Conservation (phyloP, 495 filamentous ascomycete species). For the Lepraria neglecta region DNA sequence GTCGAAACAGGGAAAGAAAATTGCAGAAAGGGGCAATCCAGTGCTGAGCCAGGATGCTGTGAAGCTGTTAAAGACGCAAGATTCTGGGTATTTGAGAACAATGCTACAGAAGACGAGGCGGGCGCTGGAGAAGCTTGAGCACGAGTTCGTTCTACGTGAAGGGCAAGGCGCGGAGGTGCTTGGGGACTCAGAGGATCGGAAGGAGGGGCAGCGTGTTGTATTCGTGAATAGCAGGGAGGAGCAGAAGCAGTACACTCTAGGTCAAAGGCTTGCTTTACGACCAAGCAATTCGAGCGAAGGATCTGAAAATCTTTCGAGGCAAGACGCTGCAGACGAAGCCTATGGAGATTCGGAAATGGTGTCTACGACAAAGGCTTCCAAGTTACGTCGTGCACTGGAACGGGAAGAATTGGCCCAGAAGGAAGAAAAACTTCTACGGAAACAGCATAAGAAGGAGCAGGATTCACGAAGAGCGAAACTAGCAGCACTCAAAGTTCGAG, state of each 20-base stretch:
- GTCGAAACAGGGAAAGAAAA: constrained; percentile 55
- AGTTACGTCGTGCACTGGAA: constrained; percentile 14
- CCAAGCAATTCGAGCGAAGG: not conserved
- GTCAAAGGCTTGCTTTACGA: constrained; percentile 19
- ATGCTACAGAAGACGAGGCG: constrained; percentile 53
- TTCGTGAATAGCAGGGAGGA: constrained; percentile 52
- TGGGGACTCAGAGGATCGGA: constrained; percentile 16
- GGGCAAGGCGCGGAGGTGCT: constrained; percentile 33
- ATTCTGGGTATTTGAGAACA: constrained; percentile 78
- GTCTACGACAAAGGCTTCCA: not conserved
- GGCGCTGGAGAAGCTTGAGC: constrained; percentile 54
- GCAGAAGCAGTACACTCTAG: constrained; percentile 39
- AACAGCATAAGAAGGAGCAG: constrained; percentile 44
- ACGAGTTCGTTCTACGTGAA: constrained; percentile 42
- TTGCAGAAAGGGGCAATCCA: constrained; percentile 46
- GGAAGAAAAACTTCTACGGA: constrained; percentile 40
- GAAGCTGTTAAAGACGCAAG: constrained; percentile 91
- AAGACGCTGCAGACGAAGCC: not conserved
- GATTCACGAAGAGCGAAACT: constrained; percentile 51
- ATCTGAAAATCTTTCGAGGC: constrained; percentile 23
- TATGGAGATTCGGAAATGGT: not conserved
- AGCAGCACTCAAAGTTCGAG: constrained; percentile 58
- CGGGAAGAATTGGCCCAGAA: constrained; percentile 37
- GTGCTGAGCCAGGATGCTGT: constrained; percentile 61
- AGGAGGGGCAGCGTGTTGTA: constrained; percentile 43